A percentile compares a stretch with the other conserved stretches of the same genome.
Evolutionary conservation across 2,329 filamentous ascomycete species (phyloP).

Genomic region (Lachnellula subtilissima): DNA sequence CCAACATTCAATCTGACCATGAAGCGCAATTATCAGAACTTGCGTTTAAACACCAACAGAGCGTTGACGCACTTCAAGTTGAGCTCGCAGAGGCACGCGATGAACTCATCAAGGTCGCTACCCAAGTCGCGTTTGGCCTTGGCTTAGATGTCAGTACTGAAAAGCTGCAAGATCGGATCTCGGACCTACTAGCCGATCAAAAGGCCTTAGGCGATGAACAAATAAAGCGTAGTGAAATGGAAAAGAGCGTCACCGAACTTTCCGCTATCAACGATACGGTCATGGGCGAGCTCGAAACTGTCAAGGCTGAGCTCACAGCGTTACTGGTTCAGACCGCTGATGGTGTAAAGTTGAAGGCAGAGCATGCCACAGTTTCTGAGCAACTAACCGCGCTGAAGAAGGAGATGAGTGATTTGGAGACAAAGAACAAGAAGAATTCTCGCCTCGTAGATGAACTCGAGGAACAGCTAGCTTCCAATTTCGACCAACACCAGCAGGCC

Average conservation of each 20-base stretch:
- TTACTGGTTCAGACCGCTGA: slow-evolving; percentile 46
- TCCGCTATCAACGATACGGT: slow-evolving; percentile 54
- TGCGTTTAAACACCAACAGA: slow-evolving; percentile 55
- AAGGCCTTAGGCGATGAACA: slow-evolving; percentile 56
- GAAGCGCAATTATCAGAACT: slow-evolving; percentile 55
- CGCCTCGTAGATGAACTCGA: slow-evolving; percentile 92
- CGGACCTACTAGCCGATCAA: slow-evolving; percentile 52
- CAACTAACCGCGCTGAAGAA: slow-evolving; percentile 60
- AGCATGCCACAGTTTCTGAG: slow-evolving; percentile 46
- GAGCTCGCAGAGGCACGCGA: slow-evolving; percentile 63
- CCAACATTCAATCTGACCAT: slow-evolving; percentile 48
- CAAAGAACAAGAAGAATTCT: slow-evolving; percentile 81
- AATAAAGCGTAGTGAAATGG: slow-evolving; percentile 52
- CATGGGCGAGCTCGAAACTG: slow-evolving; percentile 57
- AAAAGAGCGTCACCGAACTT: slow-evolving; percentile 51
- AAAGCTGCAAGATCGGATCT: slow-evolving; percentile 59
- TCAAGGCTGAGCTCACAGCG: slow-evolving; percentile 50
- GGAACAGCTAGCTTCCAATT: slow-evolving; percentile 91
- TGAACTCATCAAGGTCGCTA: slow-evolving; percentile 59
- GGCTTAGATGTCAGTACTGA: slow-evolving; percentile 63
- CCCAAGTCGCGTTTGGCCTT: slow-evolving; percentile 56
- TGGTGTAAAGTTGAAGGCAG: slow-evolving; percentile 38
- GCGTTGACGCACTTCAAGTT: slow-evolving; percentile 50
- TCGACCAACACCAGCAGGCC: slow-evolving; percentile 81
- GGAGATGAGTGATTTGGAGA: slow-evolving; percentile 58